Evolutionary conservation across 768 basidiomycete species (phyloP).

Genomic region (Psilocybe cubensis): DNA sequence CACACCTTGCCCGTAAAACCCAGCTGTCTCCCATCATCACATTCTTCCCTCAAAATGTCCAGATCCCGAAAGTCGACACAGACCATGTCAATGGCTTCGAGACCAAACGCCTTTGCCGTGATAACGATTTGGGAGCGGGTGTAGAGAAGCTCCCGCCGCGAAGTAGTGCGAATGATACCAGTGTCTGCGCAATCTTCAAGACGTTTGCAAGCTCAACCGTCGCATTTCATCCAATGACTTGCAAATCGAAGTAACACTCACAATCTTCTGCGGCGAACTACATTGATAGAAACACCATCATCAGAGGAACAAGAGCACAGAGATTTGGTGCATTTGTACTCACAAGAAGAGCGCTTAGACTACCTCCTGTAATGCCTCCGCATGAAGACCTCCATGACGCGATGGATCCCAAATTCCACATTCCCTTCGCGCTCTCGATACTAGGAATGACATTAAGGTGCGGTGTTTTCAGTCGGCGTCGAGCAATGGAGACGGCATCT

Average conservation of each 20-base stretch:
- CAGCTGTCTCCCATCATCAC: slow-evolving; percentile 74
- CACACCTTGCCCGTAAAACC: slow-evolving; percentile 92
- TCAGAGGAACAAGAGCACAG: not conserved
- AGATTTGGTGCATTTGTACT: slow-evolving; percentile 22
- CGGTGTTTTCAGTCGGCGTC: slow-evolving; percentile 30
- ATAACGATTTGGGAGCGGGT: slow-evolving; percentile 84
- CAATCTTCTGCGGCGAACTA: slow-evolving; percentile 97
- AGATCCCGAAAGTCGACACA: slow-evolving; percentile 86
- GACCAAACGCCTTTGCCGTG: slow-evolving; percentile 79
- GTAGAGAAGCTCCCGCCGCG: slow-evolving; percentile 78
- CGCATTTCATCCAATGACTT: not conserved
- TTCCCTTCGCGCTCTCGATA: slow-evolving; percentile 80
- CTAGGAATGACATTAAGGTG: slow-evolving; percentile 70
- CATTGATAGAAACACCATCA: not conserved
- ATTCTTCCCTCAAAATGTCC: slow-evolving; percentile 71
- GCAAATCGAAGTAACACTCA: slow-evolving; percentile 34
- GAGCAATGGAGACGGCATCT: slow-evolving; percentile 39
- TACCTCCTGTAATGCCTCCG: slow-evolving; percentile 52
- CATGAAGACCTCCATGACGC: slow-evolving; percentile 65
- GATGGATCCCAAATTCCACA: slow-evolving; percentile 71
- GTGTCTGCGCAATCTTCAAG: slow-evolving; percentile 86
- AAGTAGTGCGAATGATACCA: slow-evolving; percentile 73
- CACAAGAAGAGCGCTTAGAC: slow-evolving; percentile 69
- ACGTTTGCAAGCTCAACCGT: not conserved
- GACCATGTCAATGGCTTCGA: slow-evolving; percentile 94